phyloP scores from a whole-genome alignment of 2,329 filamentous ascomycete genomes.

The Sphaerulina populicola region DNA sequence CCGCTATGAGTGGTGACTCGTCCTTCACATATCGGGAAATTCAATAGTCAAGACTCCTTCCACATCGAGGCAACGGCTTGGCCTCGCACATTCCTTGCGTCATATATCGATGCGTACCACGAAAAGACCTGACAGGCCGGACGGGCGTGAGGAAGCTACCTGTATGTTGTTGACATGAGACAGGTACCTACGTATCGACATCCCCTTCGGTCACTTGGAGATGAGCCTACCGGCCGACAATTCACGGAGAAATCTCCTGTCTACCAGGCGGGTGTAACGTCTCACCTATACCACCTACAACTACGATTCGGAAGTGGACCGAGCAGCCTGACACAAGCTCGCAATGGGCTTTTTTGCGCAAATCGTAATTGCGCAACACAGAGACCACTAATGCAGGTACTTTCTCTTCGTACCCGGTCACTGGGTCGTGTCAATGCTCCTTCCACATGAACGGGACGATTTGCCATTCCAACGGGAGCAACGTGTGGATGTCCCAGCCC shows the following conservation, averaged over 20 bases:
- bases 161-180: constrained; percentile 1
- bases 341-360: constrained; percentile 18
- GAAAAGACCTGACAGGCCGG: neutral
- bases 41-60: neutral
- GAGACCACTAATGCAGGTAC: constrained; percentile 28
- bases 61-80: neutral
- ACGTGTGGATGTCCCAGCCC: neutral
- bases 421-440: constrained; percentile 10
- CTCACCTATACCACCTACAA: constrained; percentile 12
- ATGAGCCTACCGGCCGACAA: constrained; percentile 7
- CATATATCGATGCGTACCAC: constrained; percentile 6
- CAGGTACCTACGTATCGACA: constrained; percentile 5
- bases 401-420: constrained; percentile 19
- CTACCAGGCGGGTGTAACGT: constrained; percentile 24
- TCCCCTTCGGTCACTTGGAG: constrained; percentile 19
- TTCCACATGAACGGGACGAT: constrained; percentile 3
- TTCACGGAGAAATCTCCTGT: constrained; percentile 9
- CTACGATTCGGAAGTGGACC: constrained; percentile 19
- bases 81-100: neutral
- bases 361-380: constrained; percentile 25
- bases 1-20: constrained; percentile 8
- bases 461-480: neutral
- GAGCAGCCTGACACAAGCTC: constrained; percentile 16
- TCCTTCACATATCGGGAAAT: neutral
- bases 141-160: neutral